Evolutionary conservation across 2,329 filamentous ascomycete species (phyloP).

Genomic region (Fusarium scirpi): DNA sequence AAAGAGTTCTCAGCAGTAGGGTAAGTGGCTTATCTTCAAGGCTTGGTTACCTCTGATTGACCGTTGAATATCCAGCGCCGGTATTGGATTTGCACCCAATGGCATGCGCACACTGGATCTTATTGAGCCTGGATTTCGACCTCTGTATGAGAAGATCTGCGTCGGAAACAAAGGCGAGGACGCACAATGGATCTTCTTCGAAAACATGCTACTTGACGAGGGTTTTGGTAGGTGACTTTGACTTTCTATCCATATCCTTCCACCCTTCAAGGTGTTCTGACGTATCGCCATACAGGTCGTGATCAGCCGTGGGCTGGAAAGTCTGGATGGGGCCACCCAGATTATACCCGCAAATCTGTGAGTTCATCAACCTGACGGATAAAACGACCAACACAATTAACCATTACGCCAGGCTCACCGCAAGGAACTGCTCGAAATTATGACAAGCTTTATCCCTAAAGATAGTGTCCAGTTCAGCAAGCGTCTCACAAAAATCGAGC

Average conservation of each 20-base stretch:
- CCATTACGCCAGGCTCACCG: background rate
- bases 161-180: background rate
- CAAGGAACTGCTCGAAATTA: background rate
- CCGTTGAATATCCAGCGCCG: background rate
- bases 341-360: background rate
- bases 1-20: slow-evolving; percentile 2
- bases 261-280: background rate
- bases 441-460: background rate
- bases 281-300: background rate
- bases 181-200: background rate
- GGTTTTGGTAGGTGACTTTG: background rate
- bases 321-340: background rate
- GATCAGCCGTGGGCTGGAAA: background rate
- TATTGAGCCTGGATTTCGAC: background rate
- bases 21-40: background rate
- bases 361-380: background rate
- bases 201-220: background rate
- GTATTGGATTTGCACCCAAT: background rate
- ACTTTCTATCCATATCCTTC: accelerated
- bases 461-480: background rate
- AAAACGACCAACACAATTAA: too few relatives aligned
- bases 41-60: too few relatives aligned
- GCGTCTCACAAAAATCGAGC: background rate
- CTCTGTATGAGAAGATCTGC: background rate
- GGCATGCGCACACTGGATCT: background rate